These are phyloP conservation scores for Fusarium sp. DNA, from an alignment of 2,329 filamentous ascomycete species.

Conservation along the genomic window DNA sequence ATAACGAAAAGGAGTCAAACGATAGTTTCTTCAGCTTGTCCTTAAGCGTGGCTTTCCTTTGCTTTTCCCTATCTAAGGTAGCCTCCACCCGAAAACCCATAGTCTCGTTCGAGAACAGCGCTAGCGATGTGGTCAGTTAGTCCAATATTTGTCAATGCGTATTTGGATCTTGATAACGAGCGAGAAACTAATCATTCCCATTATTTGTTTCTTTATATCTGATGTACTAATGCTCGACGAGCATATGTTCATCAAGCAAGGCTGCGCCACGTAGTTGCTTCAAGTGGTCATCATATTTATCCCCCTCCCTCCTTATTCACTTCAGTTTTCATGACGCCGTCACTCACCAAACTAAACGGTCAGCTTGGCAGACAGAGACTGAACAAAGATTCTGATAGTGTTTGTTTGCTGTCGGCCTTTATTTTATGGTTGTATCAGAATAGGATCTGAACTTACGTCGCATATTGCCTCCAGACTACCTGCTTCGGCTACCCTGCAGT, in stretches of 20 bases:
- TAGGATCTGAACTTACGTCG: no score
- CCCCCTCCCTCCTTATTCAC: neutral
- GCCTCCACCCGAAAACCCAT: constrained; percentile 5
- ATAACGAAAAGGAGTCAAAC: constrained; percentile 13
- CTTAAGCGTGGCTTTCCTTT: constrained; percentile 2
- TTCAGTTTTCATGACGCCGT: neutral
- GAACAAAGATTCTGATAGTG: neutral
- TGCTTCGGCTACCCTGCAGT: neutral
- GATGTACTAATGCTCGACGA: neutral
- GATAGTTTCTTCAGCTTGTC: constrained; percentile 9
- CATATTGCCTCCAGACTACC: no score
- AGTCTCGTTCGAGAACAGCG: neutral
- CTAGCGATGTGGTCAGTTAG: constrained; percentile 11
- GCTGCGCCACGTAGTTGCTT: neutral
- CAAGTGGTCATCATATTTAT: neutral
- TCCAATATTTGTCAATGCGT: constrained; percentile 20
- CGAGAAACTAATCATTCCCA: neutral
- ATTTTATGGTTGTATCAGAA: no score
- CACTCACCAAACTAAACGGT: neutral
- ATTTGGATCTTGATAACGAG: neutral
- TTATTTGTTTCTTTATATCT: neutral
- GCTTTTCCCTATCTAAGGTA: constrained; percentile 5
- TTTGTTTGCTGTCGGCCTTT: neutral
- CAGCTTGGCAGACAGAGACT: constrained; percentile 4
- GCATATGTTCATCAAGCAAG: neutral